A percentile compares a stretch with the other conserved stretches of the same genome.
Conservation (phyloP, 257 asterid species). For the Solanum ossicruentum region DNA sequence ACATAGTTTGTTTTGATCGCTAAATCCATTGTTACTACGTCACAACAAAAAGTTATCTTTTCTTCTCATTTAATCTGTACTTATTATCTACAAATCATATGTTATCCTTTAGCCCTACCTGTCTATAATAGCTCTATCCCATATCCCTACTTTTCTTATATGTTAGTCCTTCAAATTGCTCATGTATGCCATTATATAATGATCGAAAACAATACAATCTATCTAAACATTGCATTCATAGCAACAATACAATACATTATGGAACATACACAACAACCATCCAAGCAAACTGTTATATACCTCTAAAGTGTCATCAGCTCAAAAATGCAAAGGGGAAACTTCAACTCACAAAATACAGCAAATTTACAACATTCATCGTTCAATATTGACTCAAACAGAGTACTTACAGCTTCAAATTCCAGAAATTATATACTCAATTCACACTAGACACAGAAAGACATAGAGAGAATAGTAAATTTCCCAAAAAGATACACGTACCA, state of each 20-base stretch:
- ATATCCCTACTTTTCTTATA: too few species aligned
- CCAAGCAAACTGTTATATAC: background rate
- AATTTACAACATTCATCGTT: background rate
- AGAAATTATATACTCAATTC: background rate
- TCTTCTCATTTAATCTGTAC: too few species aligned
- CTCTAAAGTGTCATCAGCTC: background rate
- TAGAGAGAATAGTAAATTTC: background rate
- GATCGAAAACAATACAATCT: background rate
- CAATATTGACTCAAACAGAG: background rate
- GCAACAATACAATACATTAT: background rate
- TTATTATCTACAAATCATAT: too few species aligned
- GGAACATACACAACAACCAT: background rate
- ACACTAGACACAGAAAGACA: background rate
- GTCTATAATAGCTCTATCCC: too few species aligned
- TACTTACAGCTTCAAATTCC: background rate
- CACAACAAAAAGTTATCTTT: too few species aligned
- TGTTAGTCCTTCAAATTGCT: background rate
- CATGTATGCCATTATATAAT: background rate
- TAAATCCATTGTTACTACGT: too few species aligned
- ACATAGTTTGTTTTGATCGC: too few species aligned
- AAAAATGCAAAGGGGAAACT: background rate
- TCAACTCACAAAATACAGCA: background rate
- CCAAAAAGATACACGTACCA: background rate
- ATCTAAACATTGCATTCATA: background rate
- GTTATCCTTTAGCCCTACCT: too few species aligned